Evolutionary conservation across 2,329 filamentous ascomycete genomes (phyloP).

Genomic region (Huntiella moniliformis): DNA sequence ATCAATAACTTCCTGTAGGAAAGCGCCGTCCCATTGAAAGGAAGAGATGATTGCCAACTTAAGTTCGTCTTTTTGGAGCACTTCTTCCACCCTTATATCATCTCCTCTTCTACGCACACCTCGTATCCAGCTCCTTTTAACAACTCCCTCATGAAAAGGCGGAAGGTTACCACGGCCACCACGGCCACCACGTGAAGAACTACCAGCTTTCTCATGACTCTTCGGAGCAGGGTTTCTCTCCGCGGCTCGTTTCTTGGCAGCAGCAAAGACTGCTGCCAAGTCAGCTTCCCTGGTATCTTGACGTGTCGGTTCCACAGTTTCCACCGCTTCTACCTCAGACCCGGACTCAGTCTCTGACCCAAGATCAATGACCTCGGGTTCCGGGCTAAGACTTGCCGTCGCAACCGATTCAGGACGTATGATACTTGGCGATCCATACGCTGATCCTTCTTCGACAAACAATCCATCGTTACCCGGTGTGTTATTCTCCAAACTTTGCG

Average conservation of each 20-base stretch:
- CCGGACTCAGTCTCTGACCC: constrained; percentile 2
- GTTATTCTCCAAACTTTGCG: neutral
- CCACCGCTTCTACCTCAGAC: neutral
- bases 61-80: constrained; percentile 55
- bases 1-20: constrained; percentile 57
- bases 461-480: neutral
- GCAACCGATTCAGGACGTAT: neutral
- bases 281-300: neutral
- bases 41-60: constrained; percentile 68
- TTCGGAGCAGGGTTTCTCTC: too few relatives aligned
- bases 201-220: neutral
- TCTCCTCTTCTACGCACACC: constrained; percentile 41
- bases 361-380: constrained; percentile 3
- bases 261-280: neutral
- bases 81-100: constrained; percentile 76
- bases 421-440: neutral
- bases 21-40: constrained; percentile 69
- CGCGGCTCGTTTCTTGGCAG: neutral
- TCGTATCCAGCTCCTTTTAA: constrained; percentile 66
- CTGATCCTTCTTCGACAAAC: neutral
- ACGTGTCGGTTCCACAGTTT: neutral
- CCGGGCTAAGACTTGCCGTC: neutral
- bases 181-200: neutral
- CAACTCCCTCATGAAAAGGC: constrained; percentile 36
- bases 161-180: neutral